Evolutionary conservation across 192 early-diverging fungal species (phyloP).

Genomic region (Coemansia sp.): DNA sequence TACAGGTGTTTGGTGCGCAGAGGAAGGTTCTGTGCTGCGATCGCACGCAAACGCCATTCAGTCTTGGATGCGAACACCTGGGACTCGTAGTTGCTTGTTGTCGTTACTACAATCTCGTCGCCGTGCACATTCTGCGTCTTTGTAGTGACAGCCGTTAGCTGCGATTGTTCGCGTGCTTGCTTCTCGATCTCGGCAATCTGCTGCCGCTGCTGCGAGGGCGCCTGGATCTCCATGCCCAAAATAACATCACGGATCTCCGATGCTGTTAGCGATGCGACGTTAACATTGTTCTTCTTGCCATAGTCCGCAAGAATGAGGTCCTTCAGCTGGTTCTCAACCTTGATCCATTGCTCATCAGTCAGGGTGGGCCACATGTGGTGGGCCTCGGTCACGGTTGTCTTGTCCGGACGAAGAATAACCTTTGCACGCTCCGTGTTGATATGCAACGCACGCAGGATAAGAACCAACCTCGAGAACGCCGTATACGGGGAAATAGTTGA

Average conservation of each 20-base stretch:
- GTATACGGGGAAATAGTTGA: conserved; percentile 93
- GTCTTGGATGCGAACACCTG: conserved; percentile 98
- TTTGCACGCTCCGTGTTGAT: conserved; percentile 99
- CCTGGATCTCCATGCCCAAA: conserved; percentile 98
- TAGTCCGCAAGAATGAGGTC: conserved; percentile 98
- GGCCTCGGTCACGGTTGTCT: conserved; percentile 85
- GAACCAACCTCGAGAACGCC: conserved; percentile 94
- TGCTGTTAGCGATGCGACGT: conserved; percentile 91
- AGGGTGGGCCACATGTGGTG: conserved; percentile 99
- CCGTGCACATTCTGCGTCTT: conserved; percentile 97
- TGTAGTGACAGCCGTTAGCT: conserved; percentile 93
- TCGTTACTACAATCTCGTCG: conserved; percentile 98
- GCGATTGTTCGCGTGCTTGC: conserved; percentile 88
- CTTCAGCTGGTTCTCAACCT: conserved; percentile 91
- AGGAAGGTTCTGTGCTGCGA: conserved; percentile 93
- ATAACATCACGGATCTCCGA: conserved; percentile 99
- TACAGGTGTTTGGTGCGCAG: conserved; percentile 96
- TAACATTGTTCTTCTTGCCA: conserved; percentile 99
- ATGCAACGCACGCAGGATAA: conserved; percentile 95
- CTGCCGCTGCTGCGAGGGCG: conserved; percentile 93
- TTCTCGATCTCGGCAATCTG: conserved; percentile 98
- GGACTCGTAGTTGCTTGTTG: conserved; percentile 94
- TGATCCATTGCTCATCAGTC: conserved; percentile 95
- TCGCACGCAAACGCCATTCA: conserved; percentile 98
- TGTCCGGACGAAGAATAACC: conserved; percentile 93